Evolutionary conservation across 2,329 filamentous ascomycete genomes (phyloP).

Genomic region (Aspergillus ochraceus): DNA sequence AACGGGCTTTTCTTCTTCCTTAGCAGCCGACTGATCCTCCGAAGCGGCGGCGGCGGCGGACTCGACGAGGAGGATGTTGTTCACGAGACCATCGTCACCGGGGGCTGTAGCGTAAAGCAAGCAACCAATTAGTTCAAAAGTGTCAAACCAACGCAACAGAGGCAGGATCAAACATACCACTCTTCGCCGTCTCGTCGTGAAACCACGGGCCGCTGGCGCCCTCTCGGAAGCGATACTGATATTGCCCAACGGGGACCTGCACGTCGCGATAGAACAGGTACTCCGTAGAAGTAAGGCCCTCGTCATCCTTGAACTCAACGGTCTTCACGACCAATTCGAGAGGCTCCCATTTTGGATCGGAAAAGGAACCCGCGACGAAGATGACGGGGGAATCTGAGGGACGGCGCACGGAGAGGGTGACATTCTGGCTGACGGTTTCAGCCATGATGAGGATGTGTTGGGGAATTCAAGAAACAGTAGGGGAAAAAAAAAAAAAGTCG

Average conservation of each 20-base stretch:
- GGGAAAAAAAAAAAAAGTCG: constrained; percentile 25
- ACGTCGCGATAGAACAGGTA: constrained; percentile 24
- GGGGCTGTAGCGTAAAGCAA: constrained; percentile 14
- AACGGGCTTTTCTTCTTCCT: constrained; percentile 8
- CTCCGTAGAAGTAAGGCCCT: constrained; percentile 17
- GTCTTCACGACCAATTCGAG: constrained; percentile 26
- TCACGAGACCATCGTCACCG: constrained; percentile 25
- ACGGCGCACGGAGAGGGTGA: constrained; percentile 30
- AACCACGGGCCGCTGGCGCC: constrained; percentile 26
- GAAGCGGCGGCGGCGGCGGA: constrained; percentile 6
- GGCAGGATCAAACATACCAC: constrained; percentile 20
- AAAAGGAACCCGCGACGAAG: constrained; percentile 29
- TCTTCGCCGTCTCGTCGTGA: constrained; percentile 25
- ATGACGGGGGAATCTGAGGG: constrained; percentile 25
- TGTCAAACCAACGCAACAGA: background rate
- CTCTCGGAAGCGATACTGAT: constrained; percentile 29
- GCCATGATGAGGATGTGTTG: constrained; percentile 17
- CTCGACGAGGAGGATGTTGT: constrained; percentile 19
- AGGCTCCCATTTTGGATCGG: constrained; percentile 29
- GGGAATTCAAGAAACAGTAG: constrained; percentile 6
- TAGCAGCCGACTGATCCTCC: constrained; percentile 6
- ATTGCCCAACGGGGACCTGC: constrained; percentile 20
- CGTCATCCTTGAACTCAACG: constrained; percentile 15
- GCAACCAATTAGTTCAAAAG: background rate
- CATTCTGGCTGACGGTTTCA: constrained; percentile 19